A percentile compares a stretch with the other conserved stretches of the same genome.
Evolutionary conservation across 2,329 filamentous ascomycete genomes (phyloP).

Genomic region (Myriosclerotinia scirpicola): DNA sequence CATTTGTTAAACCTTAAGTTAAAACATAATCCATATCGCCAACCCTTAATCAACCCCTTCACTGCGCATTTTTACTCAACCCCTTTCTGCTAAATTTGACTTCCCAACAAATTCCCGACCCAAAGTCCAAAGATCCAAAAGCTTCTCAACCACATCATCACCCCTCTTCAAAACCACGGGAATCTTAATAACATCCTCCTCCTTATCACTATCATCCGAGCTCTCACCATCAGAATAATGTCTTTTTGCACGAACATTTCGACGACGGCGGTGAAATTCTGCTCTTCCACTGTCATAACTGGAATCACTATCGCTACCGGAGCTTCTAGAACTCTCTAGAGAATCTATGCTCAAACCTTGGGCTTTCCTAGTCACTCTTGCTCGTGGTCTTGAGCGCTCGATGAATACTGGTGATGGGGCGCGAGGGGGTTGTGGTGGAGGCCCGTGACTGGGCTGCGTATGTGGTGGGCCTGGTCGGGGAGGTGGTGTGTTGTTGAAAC

Average conservation of each 20-base stretch:
- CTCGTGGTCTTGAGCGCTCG: neutral
- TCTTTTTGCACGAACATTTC: conserved; percentile 1
- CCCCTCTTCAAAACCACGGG: conserved; percentile 26
- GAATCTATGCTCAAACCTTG: neutral
- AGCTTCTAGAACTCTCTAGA: conserved; percentile 8
- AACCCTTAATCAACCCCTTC: neutral
- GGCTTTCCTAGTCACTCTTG: neutral
- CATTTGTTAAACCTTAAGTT: neutral
- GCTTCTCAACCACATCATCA: conserved; percentile 28
- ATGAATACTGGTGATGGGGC: neutral
- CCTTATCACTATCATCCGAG: conserved; percentile 21
- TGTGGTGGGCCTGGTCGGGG: neutral
- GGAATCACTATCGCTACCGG: conserved; percentile 23
- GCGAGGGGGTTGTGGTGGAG: neutral
- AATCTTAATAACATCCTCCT: conserved; percentile 27
- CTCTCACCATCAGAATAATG: neutral
- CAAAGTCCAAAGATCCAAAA: conserved; percentile 30
- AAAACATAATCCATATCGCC: neutral
- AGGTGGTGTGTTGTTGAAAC: neutral
- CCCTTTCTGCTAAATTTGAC: neutral
- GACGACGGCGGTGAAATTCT: conserved; percentile 6
- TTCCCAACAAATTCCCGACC: neutral
- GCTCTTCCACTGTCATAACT: conserved; percentile 16
- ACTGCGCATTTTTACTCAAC: neutral
- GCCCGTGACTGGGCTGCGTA: conserved; percentile 2